A percentile compares a stretch with the other conserved stretches of the same genome.
Evolutionary conservation across 108 stramenopile species (phyloP).

Genomic region (Skeletonema costatum): DNA sequence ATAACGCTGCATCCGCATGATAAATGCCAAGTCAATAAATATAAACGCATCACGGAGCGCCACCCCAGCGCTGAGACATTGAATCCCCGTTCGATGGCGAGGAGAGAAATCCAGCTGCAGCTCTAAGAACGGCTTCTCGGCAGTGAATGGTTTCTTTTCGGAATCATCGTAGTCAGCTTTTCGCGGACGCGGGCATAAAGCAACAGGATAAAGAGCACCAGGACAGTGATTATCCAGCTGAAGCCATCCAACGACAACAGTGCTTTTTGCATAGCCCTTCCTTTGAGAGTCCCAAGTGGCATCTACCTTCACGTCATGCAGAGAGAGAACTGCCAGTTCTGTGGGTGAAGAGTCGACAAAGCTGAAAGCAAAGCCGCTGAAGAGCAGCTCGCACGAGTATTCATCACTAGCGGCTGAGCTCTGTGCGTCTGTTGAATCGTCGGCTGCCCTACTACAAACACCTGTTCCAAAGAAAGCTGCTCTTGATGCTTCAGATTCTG

Average conservation of each 20-base stretch:
- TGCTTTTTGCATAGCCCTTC: conserved; percentile 49
- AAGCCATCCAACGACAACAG: conserved; percentile 62
- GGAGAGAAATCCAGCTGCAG: conserved; percentile 63
- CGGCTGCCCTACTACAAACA: background rate
- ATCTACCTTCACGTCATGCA: conserved; percentile 54
- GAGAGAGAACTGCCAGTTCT: conserved; percentile 62
- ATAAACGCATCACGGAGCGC: conserved; percentile 61
- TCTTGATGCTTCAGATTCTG: conserved; percentile 45
- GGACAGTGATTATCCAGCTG: conserved; percentile 85
- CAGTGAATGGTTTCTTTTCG: conserved; percentile 4
- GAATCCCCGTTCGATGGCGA: conserved; percentile 66
- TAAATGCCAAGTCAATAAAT: conserved; percentile 70
- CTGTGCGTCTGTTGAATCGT: background rate
- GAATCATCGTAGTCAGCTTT: background rate
- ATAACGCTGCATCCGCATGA: conserved; percentile 68
- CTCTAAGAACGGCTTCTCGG: conserved; percentile 52
- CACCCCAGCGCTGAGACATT: conserved; percentile 58
- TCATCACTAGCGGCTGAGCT: conserved; percentile 18
- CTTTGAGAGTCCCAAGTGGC: conserved; percentile 63
- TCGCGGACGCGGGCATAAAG: conserved; percentile 46
- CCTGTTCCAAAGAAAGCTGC: conserved; percentile 42
- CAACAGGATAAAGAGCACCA: conserved; percentile 75
- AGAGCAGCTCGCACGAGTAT: conserved; percentile 50
- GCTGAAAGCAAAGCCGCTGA: conserved; percentile 68
- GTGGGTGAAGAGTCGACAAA: conserved; percentile 69